Base-by-base conservation (phyloP, 768 basidiomycete genomes). In the Leccinum disarticulatum region DNA sequence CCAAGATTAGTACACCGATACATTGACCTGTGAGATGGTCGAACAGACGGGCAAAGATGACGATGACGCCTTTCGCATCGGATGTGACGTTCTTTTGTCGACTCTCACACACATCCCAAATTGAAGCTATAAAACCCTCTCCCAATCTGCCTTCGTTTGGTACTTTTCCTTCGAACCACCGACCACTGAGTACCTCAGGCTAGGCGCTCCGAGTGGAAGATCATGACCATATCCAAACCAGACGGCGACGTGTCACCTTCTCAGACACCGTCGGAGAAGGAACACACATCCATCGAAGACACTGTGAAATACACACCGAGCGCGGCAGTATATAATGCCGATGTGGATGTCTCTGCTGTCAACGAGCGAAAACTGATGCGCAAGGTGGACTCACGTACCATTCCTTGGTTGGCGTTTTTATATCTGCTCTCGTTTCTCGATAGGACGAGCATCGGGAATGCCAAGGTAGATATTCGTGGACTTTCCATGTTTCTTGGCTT, bases 331-430 rank as follows among this genome's bases (percentile, higher is more conserved):
- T 78, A 73, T 62, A 78, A 76, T 56, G 62, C 81, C 19, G 74
- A 83, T 49, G 66, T 87, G 59, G 87, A 88, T 68, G 72, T 80
- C 27, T 84, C 83, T 60, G 78, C 74, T 9, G 74, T 92, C 52
- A 82, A 92, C 67, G 90, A 90, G 71, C 81, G 80, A 58, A 86
- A 83, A 68, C 69, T 91, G 61, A 68, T 92, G 61, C 77, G 88
- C 66, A 91, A 89, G 73, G 80, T 91, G 52, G 88, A 88, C 71
- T 64, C 78, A 58, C 80, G 80, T 19, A 78, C 88, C 61, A 79
- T 88, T 35, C 84, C 87, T 13, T 90, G 87, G 88, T 68, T 88
- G 46, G 86, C 88, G 4, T 80, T 94, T 56, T 73, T 93, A 65
- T 91, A 91, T 73, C 77, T 92, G 38, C 77, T 93, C 38, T 86